Evolutionary conservation across 495 filamentous ascomycete species (phyloP).

Genomic region (Penicillium mononematosum): DNA sequence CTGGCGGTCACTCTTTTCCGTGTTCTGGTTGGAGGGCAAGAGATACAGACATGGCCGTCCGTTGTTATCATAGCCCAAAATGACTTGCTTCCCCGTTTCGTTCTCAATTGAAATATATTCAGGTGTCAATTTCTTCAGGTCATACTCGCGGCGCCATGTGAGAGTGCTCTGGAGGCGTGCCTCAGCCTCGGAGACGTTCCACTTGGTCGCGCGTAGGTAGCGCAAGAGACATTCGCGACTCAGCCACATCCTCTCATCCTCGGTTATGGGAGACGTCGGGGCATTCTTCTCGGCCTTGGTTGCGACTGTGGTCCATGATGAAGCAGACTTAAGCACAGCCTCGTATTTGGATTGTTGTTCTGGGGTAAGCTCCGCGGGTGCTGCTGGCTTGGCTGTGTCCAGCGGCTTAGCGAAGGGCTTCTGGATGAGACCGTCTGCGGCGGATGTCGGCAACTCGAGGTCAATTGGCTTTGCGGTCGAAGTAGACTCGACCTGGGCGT

Average conservation of each 20-base stretch:
- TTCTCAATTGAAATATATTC: slow-evolving; percentile 89
- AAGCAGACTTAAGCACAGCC: slow-evolving; percentile 62
- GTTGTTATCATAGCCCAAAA: slow-evolving; percentile 82
- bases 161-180: slow-evolving; percentile 77
- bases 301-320: slow-evolving; percentile 69
- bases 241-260: slow-evolving; percentile 83
- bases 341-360: slow-evolving; percentile 88
- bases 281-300: slow-evolving; percentile 56
- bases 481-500: slow-evolving; percentile 10
- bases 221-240: slow-evolving; percentile 89
- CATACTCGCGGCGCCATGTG: slow-evolving; percentile 87
- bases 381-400: slow-evolving; percentile 51
- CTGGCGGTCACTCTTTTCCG: slow-evolving; percentile 81
- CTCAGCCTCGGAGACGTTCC: slow-evolving; percentile 72
- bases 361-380: slow-evolving; percentile 56
- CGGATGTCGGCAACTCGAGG: slow-evolving; percentile 45
- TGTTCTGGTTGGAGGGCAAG: slow-evolving; percentile 87
- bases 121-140: slow-evolving; percentile 66
- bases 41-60: slow-evolving; percentile 85
- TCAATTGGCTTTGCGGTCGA: slow-evolving; percentile 25
- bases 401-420: slow-evolving; percentile 68
- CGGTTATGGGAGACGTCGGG: slow-evolving; percentile 64
- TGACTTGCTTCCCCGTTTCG: slow-evolving; percentile 91
- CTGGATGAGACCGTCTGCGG: slow-evolving; percentile 54
- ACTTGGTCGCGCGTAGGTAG: slow-evolving; percentile 91